Evolutionary conservation across 2,329 filamentous ascomycete species (phyloP), one percentile per base, ranked within the genome.

Genomic region (Penicillium griseofulvum): DNA sequence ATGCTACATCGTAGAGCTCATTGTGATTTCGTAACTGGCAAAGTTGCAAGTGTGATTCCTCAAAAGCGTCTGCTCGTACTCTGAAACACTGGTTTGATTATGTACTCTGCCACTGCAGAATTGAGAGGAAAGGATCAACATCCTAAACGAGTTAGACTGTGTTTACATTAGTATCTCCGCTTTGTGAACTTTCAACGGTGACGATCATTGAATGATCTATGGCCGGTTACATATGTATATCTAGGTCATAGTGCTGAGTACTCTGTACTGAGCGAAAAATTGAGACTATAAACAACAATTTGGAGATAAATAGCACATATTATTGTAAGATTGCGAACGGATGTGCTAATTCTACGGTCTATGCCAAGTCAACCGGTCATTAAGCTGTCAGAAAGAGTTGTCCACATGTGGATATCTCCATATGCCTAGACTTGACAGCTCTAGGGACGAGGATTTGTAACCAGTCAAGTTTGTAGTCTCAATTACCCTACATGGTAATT

Each of bases 151-250:
- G 45, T 28, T 38, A 48, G 22, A 48, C 22, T 14, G 24, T 48
- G 8, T 37, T 34, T 24, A 6, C 19, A 19, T 47, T 33, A 11
- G 2, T 7, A 49, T 53, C 49, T 46, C 55, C 45, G 45, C 52
- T 38, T 11, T 28, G 38, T 16, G 51, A 58, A 48, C 48, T 46
- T 53, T 39, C 56, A 60, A 60, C 58, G 56, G 56, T n/a, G 56
- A 46, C 47, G 56, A 59, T 60, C 53, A 52, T 49, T 26, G 9
- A 29, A n/a, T 38, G 46, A 47, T 33, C 24, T 26, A 24, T 28
- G 29, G n/a, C 4, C 17, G 19, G 7, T 44, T 9, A 16, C 31
- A 16, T 16, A n/a, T 31, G n/a, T 22, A 33, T 45, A 45, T 16
- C 2, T 44, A 11, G 26, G 29, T 29, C 11, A 26, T 14, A 31